Conservation (phyloP, 768 basidiomycete genomes). For the Phaffia australis region DNA sequence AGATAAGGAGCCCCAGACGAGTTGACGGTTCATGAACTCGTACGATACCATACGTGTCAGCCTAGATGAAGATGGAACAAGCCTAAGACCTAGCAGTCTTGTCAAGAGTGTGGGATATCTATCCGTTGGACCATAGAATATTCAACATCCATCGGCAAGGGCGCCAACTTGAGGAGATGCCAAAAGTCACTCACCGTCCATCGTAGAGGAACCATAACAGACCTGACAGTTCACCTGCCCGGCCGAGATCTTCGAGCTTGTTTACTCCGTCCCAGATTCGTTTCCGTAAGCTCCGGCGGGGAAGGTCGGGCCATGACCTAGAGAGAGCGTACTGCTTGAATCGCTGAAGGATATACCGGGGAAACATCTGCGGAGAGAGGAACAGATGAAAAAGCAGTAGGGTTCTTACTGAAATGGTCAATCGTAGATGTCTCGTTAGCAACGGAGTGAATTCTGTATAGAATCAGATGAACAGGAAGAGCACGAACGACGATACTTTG, state of each 20-base stretch:
- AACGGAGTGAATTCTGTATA: constrained; percentile 28
- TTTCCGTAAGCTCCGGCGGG: constrained; percentile 61
- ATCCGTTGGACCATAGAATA: constrained; percentile 1
- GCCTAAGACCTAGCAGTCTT: constrained; percentile 59
- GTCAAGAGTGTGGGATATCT: constrained; percentile 82
- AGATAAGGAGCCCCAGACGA: constrained; percentile 98
- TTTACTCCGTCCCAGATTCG: constrained; percentile 61
- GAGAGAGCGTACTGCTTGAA: constrained; percentile 66
- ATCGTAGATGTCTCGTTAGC: constrained; percentile 7
- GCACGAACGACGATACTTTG: constrained; percentile 40
- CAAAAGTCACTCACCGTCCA: constrained; percentile 54
- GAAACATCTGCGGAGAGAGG: constrained; percentile 52
- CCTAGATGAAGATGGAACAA: constrained; percentile 59
- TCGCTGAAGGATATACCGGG: constrained; percentile 69
- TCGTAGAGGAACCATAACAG: constrained; percentile 76
- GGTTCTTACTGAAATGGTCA: constrained; percentile 40
- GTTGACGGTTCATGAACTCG: constrained; percentile 98
- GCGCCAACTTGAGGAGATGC: neutral
- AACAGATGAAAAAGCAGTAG: constrained; percentile 48
- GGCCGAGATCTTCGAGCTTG: constrained; percentile 56
- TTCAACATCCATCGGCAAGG: constrained; percentile 4
- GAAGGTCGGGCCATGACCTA: constrained; percentile 80
- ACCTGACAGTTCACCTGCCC: constrained; percentile 55
- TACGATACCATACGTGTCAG: constrained; percentile 80
- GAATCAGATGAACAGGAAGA: constrained; percentile 32